phyloP scores from a whole-genome alignment of 345 rosid species.

The Salix brachista region DNA sequence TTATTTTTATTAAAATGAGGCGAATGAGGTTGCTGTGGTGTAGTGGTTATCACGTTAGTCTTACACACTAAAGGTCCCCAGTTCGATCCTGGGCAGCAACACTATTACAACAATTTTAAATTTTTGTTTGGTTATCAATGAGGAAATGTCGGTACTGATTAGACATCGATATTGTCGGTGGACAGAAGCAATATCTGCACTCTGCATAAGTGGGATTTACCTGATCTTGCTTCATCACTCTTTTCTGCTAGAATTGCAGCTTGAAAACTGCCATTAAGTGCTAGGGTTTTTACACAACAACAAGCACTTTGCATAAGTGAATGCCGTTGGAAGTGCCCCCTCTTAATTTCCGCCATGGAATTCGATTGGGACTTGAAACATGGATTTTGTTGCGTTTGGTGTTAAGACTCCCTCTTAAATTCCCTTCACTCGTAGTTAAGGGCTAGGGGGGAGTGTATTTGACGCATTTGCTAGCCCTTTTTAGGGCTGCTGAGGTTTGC shows the following conservation, averaged over 20 bases:
- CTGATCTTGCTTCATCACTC: neutral
- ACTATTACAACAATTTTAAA: neutral
- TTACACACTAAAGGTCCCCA: constrained; percentile 54
- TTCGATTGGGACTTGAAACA: too few relatives aligned
- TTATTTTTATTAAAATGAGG: too few relatives aligned
- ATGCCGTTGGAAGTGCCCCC: neutral
- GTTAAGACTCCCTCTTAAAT: too few relatives aligned
- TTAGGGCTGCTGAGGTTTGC: too few relatives aligned
- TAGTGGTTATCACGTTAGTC: constrained; percentile 55
- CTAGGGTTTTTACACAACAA: neutral
- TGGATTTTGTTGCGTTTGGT: too few relatives aligned
- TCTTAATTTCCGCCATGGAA: neutral
- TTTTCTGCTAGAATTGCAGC: neutral
- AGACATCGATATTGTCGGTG: neutral
- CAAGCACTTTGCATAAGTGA: neutral
- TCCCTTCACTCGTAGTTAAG: neutral
- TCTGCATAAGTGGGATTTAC: neutral
- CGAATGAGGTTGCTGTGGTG: constrained; percentile 37
- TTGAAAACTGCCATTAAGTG: neutral
- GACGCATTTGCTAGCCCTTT: neutral
- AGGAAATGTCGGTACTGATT: neutral
- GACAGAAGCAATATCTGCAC: neutral
- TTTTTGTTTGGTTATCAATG: neutral
- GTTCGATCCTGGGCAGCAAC: constrained; percentile 58
- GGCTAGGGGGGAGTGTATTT: neutral